Evolutionary conservation across 2,329 filamentous ascomycete genomes (phyloP).

Genomic region (Epichloe bromicola): DNA sequence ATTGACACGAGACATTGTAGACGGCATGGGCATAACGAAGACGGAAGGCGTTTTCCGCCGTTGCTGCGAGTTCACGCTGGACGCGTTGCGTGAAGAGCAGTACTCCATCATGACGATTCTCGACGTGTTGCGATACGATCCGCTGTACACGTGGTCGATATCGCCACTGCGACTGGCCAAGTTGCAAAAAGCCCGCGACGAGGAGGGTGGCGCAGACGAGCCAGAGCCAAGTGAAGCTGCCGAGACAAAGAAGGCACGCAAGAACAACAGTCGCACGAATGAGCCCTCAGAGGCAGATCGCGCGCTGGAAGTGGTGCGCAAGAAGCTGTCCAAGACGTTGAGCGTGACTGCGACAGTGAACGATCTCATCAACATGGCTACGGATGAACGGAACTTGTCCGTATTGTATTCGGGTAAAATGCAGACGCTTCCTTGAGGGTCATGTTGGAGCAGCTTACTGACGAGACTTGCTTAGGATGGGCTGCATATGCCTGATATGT

Average conservation of each 20-base stretch:
- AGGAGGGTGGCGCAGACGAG: conserved; percentile 24
- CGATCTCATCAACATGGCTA: conserved; percentile 90
- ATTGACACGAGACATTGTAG: conserved; percentile 84
- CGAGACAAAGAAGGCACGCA: conserved; percentile 27
- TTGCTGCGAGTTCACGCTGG: conserved; percentile 96
- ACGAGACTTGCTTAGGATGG: conserved; percentile 23
- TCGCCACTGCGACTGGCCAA: conserved; percentile 55
- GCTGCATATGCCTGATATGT: conserved; percentile 29
- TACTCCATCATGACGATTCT: conserved; percentile 98
- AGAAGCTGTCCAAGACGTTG: conserved; percentile 88
- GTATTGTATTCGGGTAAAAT: conserved; percentile 67
- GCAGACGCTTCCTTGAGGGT: background rate
- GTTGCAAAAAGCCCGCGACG: conserved; percentile 47
- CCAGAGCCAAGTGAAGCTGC: conserved; percentile 24
- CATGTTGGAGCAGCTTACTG: conserved; percentile 7
- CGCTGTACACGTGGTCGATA: conserved; percentile 89
- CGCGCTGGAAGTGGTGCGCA: conserved; percentile 82
- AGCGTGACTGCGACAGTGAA: conserved; percentile 94
- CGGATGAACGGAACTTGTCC: conserved; percentile 83
- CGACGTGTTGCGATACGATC: conserved; percentile 95
- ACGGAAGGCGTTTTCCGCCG: conserved; percentile 93
- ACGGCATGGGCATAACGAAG: conserved; percentile 91
- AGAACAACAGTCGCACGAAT: conserved; percentile 28
- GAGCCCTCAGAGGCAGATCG: conserved; percentile 70
- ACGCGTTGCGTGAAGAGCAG: conserved; percentile 85